Evolutionary conservation across 2,329 filamentous ascomycete species (phyloP), one percentile per base, ranked within the genome.

Genomic region (Verticillium isaacii): DNA sequence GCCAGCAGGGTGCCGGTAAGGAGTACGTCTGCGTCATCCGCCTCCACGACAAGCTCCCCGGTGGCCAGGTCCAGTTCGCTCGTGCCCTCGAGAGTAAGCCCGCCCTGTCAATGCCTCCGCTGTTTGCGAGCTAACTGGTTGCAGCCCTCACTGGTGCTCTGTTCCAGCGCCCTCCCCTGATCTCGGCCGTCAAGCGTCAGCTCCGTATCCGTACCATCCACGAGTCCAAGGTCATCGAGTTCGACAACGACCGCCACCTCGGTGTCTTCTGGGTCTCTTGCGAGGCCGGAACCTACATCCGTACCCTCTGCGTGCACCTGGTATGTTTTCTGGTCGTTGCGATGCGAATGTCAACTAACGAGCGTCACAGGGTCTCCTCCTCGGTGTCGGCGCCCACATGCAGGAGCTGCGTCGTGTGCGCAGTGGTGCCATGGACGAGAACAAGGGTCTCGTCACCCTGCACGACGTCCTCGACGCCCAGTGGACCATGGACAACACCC

Each of bases 241-340:
- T 98, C 75, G 95, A 99, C 82, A 98, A 99, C 74, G 94, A 98
- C 73, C 89, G 95, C 71, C 93, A 98, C 77, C 86, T 99, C 41
- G 95, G 91, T 77, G 94, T 98, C 61, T 99, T 99, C 86, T 98
- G 95, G 94, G 95, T 98, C 70, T 96, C 92, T 80, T 99, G 95
- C 79, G 95, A 99, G 80, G 95, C 93, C 62, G 95, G 95, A 76
- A 99, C 95, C 66, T 99, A 99, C 78, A 98, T 99, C 76, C 91
- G 95, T 83, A 99, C 95, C 41, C 88, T 99, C 57, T 98, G 95
- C 79, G 94, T 98, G 54, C 95, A 98, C 80, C 78, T 99, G 12
- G 64, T 65, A 64, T 36, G 64, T 19, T 41, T n/a, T 25, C 23
- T 23, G 4, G 65, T 78, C 78, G 32, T 45, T 60, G 60, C 60